These are phyloP conservation scores for Hypomyces perniciosus DNA, from an alignment of 2,329 filamentous ascomycete genomes.

Conservation along the genomic window DNA sequence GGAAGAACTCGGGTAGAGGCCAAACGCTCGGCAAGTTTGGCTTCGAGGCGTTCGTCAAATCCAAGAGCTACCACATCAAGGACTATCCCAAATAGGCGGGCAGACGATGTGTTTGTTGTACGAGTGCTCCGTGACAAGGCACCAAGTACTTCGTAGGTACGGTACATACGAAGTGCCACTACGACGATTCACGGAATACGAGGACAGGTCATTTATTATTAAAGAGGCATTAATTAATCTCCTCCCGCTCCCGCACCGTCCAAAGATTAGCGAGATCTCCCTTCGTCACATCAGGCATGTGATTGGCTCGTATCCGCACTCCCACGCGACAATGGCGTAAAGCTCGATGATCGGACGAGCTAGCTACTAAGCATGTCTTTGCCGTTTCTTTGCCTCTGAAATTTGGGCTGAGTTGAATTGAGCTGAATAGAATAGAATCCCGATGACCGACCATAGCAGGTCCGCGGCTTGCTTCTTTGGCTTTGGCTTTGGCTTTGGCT, in stretches of 20 bases:
- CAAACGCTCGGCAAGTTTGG: slow-evolving; percentile 85
- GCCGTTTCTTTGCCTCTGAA: neutral
- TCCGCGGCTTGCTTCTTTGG: too few species aligned
- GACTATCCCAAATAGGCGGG: slow-evolving; percentile 58
- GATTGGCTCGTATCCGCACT: slow-evolving; percentile 7
- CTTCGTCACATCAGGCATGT: slow-evolving; percentile 5
- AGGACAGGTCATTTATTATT: too few species aligned
- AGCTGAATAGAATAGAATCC: too few species aligned
- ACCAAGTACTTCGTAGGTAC: too few species aligned
- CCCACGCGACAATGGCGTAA: slow-evolving; percentile 5
- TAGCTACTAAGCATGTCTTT: neutral
- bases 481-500: too few species aligned
- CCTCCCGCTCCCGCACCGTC: slow-evolving; percentile 3
- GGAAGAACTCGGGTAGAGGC: slow-evolving; percentile 94
- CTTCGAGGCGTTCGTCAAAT: slow-evolving; percentile 91
- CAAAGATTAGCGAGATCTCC: slow-evolving; percentile 19
- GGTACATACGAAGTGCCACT: too few species aligned
- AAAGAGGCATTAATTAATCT: slow-evolving; percentile 5
- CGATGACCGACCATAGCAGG: too few species aligned
- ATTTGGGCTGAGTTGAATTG: too few species aligned
- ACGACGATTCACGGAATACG: too few species aligned
- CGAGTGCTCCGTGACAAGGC: neutral
- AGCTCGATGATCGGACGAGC: slow-evolving; percentile 4
- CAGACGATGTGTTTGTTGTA: neutral
- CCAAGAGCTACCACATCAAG: slow-evolving; percentile 95